These are phyloP conservation scores for Perkinsus marinus DNA, from an alignment of 169 alveolate species.

Conservation along the genomic window DNA sequence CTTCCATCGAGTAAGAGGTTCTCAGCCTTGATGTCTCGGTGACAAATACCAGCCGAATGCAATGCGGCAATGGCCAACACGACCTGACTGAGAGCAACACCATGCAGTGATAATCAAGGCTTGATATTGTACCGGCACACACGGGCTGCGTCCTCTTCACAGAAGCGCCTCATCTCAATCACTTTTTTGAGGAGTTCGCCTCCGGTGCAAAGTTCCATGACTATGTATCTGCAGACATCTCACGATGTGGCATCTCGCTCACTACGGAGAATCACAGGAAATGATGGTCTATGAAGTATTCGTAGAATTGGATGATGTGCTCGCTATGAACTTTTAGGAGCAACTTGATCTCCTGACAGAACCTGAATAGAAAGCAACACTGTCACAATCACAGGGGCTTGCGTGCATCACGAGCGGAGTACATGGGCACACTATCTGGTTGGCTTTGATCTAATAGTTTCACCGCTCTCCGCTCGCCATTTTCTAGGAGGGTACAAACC, in stretches of 20 bases:
- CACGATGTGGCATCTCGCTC: neutral
- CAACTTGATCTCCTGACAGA: neutral
- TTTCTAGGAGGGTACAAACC: too few species aligned
- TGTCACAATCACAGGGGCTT: too few species aligned
- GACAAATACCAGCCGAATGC: neutral
- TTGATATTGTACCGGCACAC: neutral
- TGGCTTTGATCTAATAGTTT: too few species aligned
- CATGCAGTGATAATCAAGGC: neutral
- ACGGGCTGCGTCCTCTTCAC: slow-evolving; percentile 45
- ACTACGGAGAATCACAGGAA: neutral
- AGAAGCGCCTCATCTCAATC: slow-evolving; percentile 42
- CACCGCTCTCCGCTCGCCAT: too few species aligned
- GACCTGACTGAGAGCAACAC: neutral
- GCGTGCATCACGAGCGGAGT: too few species aligned
- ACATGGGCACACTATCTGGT: too few species aligned
- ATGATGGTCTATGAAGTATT: neutral
- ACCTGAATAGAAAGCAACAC: too few species aligned
- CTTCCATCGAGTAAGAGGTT: neutral
- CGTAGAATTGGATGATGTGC: neutral
- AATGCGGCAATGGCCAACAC: neutral
- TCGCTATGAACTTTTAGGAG: neutral
- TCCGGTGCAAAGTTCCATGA: slow-evolving; percentile 61
- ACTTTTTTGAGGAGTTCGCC: slow-evolving; percentile 57
- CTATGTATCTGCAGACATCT: slow-evolving; percentile 25
- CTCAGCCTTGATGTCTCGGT: neutral